These are phyloP conservation scores for Pseudotsuga menziesii DNA, from an alignment of 75 land plant genomes.

Conservation along the genomic window DNA sequence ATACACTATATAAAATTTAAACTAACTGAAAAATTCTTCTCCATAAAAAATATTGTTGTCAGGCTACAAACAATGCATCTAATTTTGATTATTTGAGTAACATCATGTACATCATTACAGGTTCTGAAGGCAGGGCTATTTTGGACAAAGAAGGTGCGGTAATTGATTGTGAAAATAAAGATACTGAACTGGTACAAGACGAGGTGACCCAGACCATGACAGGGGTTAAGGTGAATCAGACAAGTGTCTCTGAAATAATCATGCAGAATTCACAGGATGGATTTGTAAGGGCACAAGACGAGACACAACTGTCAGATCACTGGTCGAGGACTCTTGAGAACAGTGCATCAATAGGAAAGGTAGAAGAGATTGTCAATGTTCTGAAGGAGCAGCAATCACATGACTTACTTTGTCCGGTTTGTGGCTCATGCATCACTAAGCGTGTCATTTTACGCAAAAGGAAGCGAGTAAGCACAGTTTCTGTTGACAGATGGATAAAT, in stretches of 20 bases:
- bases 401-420: slow-evolving; percentile 69
- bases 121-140: neutral
- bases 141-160: slow-evolving; percentile 1
- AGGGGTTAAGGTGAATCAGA: neutral
- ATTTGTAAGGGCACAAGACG: neutral
- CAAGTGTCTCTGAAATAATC: neutral
- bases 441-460: slow-evolving; percentile 70
- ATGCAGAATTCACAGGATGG: neutral
- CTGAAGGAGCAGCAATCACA: slow-evolving; percentile 63
- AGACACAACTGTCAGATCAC: neutral
- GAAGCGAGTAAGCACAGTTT: slow-evolving; percentile 27
- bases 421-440: slow-evolving; percentile 70
- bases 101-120: neutral
- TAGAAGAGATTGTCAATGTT: slow-evolving; percentile 43
- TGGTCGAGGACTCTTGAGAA: neutral
- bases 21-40: neutral
- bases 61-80: neutral
- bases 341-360: slow-evolving; percentile 12
- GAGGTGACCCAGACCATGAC: slow-evolving; percentile 5
- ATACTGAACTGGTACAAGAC: neutral
- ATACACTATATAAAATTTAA: neutral
- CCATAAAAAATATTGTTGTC: neutral
- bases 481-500: neutral
- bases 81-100: neutral
- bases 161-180: slow-evolving; percentile 3